A percentile compares a stretch with the other conserved stretches of the same genome.
phyloP scores from a whole-genome alignment of 805 yeast genomes.

The Starmera caribaea region DNA sequence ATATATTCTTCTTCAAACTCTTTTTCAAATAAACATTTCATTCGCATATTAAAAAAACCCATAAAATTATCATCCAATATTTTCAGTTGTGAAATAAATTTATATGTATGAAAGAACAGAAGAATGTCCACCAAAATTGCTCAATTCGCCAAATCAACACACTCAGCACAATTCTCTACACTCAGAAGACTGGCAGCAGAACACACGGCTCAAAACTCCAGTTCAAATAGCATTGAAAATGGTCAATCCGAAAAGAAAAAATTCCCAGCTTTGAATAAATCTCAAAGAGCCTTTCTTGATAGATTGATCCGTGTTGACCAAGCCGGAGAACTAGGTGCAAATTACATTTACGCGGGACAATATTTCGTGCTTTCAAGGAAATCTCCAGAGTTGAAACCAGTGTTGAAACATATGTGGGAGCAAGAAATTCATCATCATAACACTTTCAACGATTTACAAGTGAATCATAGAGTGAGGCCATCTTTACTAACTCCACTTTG shows the following conservation, averaged over 20 bases:
- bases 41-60: too few relatives aligned
- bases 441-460: constrained; percentile 74
- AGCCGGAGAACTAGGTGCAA: constrained; percentile 96
- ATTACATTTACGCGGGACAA: constrained; percentile 89
- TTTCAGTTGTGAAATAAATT: too few relatives aligned
- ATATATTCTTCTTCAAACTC: too few relatives aligned
- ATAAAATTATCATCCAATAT: too few relatives aligned
- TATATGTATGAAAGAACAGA: not conserved
- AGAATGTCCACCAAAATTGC: constrained; percentile 1
- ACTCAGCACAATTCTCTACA: too few relatives aligned
- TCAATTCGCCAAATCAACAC: not conserved
- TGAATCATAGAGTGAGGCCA: constrained; percentile 77
- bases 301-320: constrained; percentile 86
- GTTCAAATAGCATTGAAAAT: too few relatives aligned
- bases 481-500: constrained; percentile 86
- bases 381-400: constrained; percentile 67
- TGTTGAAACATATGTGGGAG: constrained; percentile 95
- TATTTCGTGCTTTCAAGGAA: constrained; percentile 61
- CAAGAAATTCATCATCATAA: constrained; percentile 88
- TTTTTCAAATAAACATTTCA: too few relatives aligned
- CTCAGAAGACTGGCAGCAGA: too few relatives aligned
- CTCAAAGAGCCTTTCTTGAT: constrained; percentile 64
- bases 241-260: not conserved
- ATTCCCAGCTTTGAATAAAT: constrained; percentile 23
- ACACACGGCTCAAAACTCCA: too few relatives aligned